Percentiles rank a stretch among this genome's conserved stretches.
phyloP scores from a whole-genome alignment of 106 monocot species.

The Hemerocallis citrina region DNA sequence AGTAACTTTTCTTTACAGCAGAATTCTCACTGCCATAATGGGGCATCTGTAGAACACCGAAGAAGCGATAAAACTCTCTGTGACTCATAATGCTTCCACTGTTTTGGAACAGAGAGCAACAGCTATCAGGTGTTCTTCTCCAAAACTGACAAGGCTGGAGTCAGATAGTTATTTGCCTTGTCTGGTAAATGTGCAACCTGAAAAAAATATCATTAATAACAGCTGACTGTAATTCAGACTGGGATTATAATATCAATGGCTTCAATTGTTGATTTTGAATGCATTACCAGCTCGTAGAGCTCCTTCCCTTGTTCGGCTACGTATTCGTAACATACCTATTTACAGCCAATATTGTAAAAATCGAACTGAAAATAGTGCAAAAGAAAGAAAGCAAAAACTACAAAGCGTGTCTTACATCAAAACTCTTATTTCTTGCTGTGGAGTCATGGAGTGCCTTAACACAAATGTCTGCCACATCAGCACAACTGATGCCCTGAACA shows the following conservation, averaged over 20 bases:
- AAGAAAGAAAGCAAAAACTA: background rate
- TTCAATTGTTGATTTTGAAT: background rate
- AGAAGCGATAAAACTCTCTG: too few species aligned
- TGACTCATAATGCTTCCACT: too few species aligned
- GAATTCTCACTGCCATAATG: background rate
- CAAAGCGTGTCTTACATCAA: constrained; percentile 52
- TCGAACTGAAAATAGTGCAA: background rate
- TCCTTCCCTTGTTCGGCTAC: constrained; percentile 77
- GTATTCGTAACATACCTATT: constrained; percentile 92
- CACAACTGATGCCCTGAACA: constrained; percentile 87
- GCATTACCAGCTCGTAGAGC: constrained; percentile 87
- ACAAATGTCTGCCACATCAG: constrained; percentile 98
- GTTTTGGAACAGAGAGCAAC: background rate
- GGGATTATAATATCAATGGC: too few species aligned
- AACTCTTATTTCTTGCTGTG: constrained; percentile 98
- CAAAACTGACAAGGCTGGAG: constrained; percentile 82
- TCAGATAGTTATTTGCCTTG: constrained; percentile 98
- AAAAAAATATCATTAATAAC: background rate
- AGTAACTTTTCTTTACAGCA: background rate
- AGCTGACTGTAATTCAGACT: background rate
- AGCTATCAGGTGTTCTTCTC: constrained; percentile 85
- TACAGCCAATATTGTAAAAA: too few species aligned
- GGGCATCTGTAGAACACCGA: too few species aligned
- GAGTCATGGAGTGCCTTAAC: constrained; percentile 97
- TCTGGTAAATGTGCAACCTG: constrained; percentile 98